A percentile compares a stretch with the other conserved stretches of the same genome.
These are phyloP conservation scores for Globisporangium sylvaticum DNA, from an alignment of 352 stramenopile species.

Conservation along the genomic window DNA sequence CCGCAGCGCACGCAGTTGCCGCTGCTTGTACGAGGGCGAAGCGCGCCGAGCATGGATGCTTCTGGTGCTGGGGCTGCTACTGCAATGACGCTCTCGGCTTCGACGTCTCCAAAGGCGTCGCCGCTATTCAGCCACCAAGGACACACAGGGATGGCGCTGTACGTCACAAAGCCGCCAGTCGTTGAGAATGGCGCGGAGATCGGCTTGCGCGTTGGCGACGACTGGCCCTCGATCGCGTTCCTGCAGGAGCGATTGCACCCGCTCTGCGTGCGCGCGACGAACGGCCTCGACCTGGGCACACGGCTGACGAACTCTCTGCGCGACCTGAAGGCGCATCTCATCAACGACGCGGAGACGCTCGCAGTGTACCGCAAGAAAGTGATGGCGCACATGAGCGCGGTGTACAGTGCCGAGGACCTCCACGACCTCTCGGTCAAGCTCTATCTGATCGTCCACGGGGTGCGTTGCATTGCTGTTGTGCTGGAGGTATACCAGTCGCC, in stretches of 20 bases:
- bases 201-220: slow-evolving; percentile 23
- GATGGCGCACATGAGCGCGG: slow-evolving; percentile 28
- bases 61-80: not conserved
- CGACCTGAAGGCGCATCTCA: slow-evolving; percentile 71
- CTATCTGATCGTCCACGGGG: slow-evolving; percentile 59
- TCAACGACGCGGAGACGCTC: slow-evolving; percentile 70
- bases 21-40: slow-evolving; percentile 23
- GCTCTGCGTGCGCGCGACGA: slow-evolving; percentile 46
- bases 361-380: slow-evolving; percentile 38
- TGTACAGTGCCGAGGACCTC: slow-evolving; percentile 20
- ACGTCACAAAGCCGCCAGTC: slow-evolving; percentile 8
- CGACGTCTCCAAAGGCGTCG: not conserved
- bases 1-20: slow-evolving; percentile 41
- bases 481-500: too few relatives aligned
- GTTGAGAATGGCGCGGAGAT: slow-evolving; percentile 56
- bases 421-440: slow-evolving; percentile 43
- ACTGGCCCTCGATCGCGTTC: slow-evolving; percentile 49
- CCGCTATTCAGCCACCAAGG: not conserved
- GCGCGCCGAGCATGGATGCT: not conserved
- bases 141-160: not conserved
- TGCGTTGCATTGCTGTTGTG: slow-evolving; percentile 8
- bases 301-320: slow-evolving; percentile 61
- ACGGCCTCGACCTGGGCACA: slow-evolving; percentile 61
- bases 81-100: not conserved
- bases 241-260: slow-evolving; percentile 54